Evolutionary conservation across 2,329 filamentous ascomycete species (phyloP), one percentile per base, ranked within the genome.

Genomic region (Aspergillus pseudoglaucus): DNA sequence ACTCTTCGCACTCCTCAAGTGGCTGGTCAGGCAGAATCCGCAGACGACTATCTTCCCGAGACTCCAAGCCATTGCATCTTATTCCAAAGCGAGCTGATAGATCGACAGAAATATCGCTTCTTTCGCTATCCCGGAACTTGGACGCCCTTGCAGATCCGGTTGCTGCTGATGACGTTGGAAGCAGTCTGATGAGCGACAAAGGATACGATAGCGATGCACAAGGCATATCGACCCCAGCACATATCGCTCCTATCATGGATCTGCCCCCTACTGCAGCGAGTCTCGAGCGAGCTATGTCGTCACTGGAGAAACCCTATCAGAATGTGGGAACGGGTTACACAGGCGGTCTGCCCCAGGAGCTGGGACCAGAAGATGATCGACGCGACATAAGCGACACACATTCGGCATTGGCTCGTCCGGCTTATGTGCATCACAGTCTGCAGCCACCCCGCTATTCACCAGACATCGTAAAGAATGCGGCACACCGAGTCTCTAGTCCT

Each of bases 161-260:
- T 2, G 43, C 49, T 8, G 46, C 61, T 6, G 45, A 51, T 22
- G 58, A 59, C n/a, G 41, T 62, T 30, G 64, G 60, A 37, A 62
- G 63, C 45, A 68, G 65, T 44, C 50, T 69, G 47, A 61, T 64
- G 53, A 72, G 63, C 32, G 68, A 68, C 32, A 58, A 57, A 46
- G 66, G 60, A 6, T 72, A 72, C 49, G 69, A 72, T 47, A 72
- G 69, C 42, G 69, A 72, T 57, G 69, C 69, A 9, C 67, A 66
- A 27, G 66, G 51, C 33, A 64, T 72, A 38, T 47, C 58, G 12
- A 70, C 63, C 10, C 67, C 69, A 20, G 61, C 57, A 18, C 58
- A 63, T 12, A 51, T 49, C 17, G 52, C 45, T 15, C 54, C 57
- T 32, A 46, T 49, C 18, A 32, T 48, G 38, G 52, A 53, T 14